These are phyloP conservation scores for Saccharomyces hybrid DNA, from an alignment of 1,139 yeast genomes.

Conservation along the genomic window DNA sequence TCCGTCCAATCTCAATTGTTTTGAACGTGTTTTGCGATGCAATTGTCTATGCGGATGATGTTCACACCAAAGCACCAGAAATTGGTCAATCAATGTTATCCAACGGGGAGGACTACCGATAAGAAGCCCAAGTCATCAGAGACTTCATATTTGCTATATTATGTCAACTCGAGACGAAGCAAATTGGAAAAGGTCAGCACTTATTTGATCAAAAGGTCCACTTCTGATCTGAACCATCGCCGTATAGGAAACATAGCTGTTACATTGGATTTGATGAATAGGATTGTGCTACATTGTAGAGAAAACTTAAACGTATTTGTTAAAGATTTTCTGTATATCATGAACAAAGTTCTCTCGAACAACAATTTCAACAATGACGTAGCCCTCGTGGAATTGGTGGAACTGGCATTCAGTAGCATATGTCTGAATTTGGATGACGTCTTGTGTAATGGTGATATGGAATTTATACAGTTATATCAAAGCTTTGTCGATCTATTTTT, in stretches of 20 bases:
- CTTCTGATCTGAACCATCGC: constrained; percentile 51
- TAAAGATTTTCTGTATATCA: constrained; percentile 45
- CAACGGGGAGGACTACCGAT: constrained; percentile 76
- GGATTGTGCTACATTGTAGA: constrained; percentile 65
- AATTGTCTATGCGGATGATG: constrained; percentile 25
- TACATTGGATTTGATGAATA: constrained; percentile 61
- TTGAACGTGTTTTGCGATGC: background rate
- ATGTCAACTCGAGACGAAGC: constrained; percentile 84
- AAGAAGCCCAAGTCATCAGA: constrained; percentile 91
- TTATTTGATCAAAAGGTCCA: constrained; percentile 59
- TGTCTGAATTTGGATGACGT: constrained; percentile 61
- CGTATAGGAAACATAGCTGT: constrained; percentile 77
- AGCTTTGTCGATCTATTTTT: constrained; percentile 34
- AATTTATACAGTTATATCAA: constrained; percentile 40
- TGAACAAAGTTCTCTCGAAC: constrained; percentile 28
- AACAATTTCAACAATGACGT: constrained; percentile 27
- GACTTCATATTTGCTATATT: constrained; percentile 76
- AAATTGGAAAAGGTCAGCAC: constrained; percentile 79
- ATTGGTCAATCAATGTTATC: constrained; percentile 85
- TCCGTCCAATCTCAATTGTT: background rate
- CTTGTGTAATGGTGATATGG: constrained; percentile 64
- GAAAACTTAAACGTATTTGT: constrained; percentile 85
- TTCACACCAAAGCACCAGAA: constrained; percentile 81
- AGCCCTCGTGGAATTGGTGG: constrained; percentile 25
- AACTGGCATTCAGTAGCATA: constrained; percentile 38